Conservation (phyloP, 345 rosid species). For the Boechera retrofracta region DNA sequence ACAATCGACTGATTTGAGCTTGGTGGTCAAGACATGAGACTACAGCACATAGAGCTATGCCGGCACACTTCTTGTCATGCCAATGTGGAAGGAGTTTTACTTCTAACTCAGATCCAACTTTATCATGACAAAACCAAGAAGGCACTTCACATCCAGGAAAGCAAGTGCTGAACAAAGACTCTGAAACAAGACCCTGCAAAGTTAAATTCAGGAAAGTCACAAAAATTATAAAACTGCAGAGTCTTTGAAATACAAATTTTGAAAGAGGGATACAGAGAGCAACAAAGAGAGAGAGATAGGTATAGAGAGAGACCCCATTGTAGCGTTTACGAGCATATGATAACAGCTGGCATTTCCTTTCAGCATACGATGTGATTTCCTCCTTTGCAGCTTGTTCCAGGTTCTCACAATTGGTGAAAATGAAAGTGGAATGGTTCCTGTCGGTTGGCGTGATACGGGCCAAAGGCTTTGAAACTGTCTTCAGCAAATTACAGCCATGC, state of each 20-base stretch:
- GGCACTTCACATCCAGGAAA: constrained; percentile 38
- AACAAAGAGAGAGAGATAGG: too few relatives aligned
- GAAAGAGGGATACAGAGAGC: background rate
- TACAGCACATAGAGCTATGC: constrained; percentile 31
- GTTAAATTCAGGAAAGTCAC: background rate
- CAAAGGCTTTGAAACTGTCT: constrained; percentile 22
- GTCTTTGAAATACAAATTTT: background rate
- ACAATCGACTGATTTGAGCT: constrained; percentile 15
- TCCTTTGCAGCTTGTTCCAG: constrained; percentile 24
- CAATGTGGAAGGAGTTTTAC: constrained; percentile 30
- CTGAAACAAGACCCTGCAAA: constrained; percentile 30
- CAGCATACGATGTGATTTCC: constrained; percentile 20
- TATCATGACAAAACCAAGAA: constrained; percentile 25
- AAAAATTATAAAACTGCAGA: background rate
- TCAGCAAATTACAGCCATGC: constrained; percentile 25
- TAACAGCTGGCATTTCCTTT: constrained; percentile 16
- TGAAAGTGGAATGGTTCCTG: constrained; percentile 12
- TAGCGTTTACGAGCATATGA: constrained; percentile 11
- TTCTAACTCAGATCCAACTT: constrained; percentile 23
- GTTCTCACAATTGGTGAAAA: constrained; percentile 23
- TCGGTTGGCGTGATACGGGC: constrained; percentile 13
- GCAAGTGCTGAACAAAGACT: constrained; percentile 16
- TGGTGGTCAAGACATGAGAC: constrained; percentile 21
- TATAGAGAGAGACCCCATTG: constrained; percentile 3
- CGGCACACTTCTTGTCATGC: constrained; percentile 23